These are phyloP conservation scores for Pseudozyma pruni DNA, from an alignment of 1,284 basidiomycete species.

Conservation along the genomic window DNA sequence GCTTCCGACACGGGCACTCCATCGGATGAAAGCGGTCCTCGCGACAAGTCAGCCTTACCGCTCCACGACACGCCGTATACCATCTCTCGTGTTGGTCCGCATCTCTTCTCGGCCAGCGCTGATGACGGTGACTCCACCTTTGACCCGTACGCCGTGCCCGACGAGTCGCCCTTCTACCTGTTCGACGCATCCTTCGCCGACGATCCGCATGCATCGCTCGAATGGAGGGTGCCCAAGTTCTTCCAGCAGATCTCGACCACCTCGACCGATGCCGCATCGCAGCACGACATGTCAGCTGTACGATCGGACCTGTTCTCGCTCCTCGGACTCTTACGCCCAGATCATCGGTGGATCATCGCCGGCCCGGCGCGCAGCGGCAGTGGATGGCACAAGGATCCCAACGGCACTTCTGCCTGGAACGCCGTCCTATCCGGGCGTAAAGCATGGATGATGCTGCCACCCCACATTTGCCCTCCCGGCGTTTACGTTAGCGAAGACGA, in stretches of 20 bases:
- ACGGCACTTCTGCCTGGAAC: constrained; percentile 70
- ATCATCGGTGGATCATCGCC: constrained; percentile 64
- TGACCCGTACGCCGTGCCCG: constrained; percentile 54
- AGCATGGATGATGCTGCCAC: constrained; percentile 70
- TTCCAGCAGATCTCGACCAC: constrained; percentile 46
- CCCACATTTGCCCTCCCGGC: constrained; percentile 68
- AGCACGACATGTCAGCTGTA: constrained; percentile 35
- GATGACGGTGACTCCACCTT: constrained; percentile 43
- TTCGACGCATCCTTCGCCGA: constrained; percentile 60
- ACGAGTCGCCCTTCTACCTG: constrained; percentile 64
- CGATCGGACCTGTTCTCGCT: constrained; percentile 61
- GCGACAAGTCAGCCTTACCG: constrained; percentile 20
- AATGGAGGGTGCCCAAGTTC: constrained; percentile 57
- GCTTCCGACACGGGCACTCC: constrained; percentile 11
- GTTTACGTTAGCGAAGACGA: constrained; percentile 68
- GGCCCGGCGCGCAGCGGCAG: constrained; percentile 58
- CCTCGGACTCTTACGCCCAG: constrained; percentile 52
- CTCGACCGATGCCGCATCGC: constrained; percentile 13
- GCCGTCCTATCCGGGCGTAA: constrained; percentile 68
- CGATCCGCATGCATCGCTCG: constrained; percentile 41
- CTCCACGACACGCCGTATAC: constrained; percentile 28
- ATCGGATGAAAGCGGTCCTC: constrained; percentile 22
- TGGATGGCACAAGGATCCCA: constrained; percentile 68
- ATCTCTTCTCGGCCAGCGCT: constrained; percentile 17
- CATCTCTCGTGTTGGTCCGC: constrained; percentile 10